These are phyloP conservation scores for Xerocomellus intermedius DNA, from an alignment of 768 basidiomycete species.

Conservation along the genomic window DNA sequence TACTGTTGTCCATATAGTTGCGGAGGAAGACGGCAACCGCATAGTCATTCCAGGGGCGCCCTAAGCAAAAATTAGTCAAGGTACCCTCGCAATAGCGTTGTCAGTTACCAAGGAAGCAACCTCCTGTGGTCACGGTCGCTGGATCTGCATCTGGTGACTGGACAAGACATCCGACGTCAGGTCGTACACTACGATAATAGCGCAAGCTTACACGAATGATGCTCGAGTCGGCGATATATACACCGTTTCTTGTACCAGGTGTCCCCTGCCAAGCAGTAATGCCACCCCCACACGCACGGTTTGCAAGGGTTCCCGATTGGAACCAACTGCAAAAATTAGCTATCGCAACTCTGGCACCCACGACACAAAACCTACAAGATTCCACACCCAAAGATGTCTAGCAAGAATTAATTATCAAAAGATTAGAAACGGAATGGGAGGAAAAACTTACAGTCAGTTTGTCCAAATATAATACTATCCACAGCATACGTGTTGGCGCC, in stretches of 20 bases:
- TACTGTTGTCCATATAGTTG: slow-evolving; percentile 59
- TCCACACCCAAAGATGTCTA: slow-evolving; percentile 18
- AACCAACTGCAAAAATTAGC: slow-evolving; percentile 46
- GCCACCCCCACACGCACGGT: slow-evolving; percentile 63
- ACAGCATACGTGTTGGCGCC: slow-evolving; percentile 58
- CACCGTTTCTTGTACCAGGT: slow-evolving; percentile 41
- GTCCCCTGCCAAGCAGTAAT: slow-evolving; percentile 65
- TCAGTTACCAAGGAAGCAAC: slow-evolving; percentile 50
- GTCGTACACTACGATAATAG: not conserved
- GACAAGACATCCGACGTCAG: not conserved
- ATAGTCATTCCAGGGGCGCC: slow-evolving; percentile 62
- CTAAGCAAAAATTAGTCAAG: slow-evolving; percentile 4
- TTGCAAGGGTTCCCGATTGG: slow-evolving; percentile 56
- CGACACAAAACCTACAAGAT: not conserved
- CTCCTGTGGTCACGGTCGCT: slow-evolving; percentile 41
- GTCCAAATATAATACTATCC: slow-evolving; percentile 61
- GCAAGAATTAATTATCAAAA: not conserved
- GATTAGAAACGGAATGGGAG: not conserved
- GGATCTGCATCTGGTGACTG: slow-evolving; percentile 61
- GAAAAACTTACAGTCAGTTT: slow-evolving; percentile 55
- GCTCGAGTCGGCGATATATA: slow-evolving; percentile 52
- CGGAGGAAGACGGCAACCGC: slow-evolving; percentile 52
- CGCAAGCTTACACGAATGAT: slow-evolving; percentile 51
- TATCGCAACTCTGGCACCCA: not conserved
- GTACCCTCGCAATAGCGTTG: not conserved